These are phyloP conservation scores for Ustulina deusta DNA, from an alignment of 2,329 filamentous ascomycete species.

Conservation along the genomic window DNA sequence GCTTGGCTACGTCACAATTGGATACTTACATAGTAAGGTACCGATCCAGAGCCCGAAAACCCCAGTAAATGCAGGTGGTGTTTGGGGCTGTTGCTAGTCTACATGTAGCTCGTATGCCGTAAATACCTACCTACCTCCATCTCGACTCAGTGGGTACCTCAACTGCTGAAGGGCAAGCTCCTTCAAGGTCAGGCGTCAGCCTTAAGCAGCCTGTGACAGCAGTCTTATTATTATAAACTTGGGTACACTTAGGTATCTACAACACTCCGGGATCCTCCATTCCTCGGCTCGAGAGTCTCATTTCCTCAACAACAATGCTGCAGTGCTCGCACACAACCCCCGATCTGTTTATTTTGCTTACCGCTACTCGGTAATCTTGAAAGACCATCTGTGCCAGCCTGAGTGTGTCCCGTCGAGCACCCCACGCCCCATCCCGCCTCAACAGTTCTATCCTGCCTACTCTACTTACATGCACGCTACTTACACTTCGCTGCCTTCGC, in stretches of 20 bases:
- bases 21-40: background rate
- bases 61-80: constrained; percentile 8
- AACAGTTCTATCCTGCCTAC: constrained; percentile 25
- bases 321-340: background rate
- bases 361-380: constrained; percentile 1
- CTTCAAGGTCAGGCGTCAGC: background rate
- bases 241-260: background rate
- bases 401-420: constrained; percentile 1
- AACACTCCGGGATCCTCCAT: constrained; percentile 28
- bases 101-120: background rate
- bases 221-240: background rate
- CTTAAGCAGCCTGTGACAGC: background rate
- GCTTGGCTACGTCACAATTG: constrained; percentile 34
- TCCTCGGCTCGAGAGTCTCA: constrained; percentile 19
- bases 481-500: background rate
- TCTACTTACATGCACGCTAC: background rate
- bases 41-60: constrained; percentile 1
- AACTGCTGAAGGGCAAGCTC: constrained; percentile 8
- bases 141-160: background rate
- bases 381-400: background rate
- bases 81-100: background rate
- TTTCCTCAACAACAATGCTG: constrained; percentile 28
- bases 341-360: constrained; percentile 9
- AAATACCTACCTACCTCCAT: background rate
- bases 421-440: constrained; percentile 23